Conservation (phyloP, 352 stramenopile species). For the Saprolegnia parasitica region DNA sequence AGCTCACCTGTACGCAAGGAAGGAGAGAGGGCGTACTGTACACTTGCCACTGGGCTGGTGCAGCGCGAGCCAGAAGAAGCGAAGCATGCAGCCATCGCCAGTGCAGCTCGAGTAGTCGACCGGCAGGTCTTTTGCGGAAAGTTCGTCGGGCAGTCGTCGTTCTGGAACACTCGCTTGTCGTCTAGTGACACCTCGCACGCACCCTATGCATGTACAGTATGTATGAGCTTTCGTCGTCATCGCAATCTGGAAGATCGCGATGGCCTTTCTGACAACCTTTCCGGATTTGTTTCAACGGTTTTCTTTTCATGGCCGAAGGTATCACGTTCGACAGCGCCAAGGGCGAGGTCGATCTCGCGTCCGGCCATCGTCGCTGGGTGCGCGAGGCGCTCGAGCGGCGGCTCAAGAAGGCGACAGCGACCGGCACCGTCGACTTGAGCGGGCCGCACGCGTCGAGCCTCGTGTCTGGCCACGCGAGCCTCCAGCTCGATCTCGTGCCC, state of each 20-base stretch:
- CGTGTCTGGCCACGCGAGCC: neutral
- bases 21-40: constrained; percentile 35
- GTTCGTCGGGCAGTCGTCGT: constrained; percentile 45
- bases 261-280: no score
- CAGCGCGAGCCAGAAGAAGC: constrained; percentile 43
- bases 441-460: constrained; percentile 8
- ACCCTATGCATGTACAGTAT: constrained; percentile 31
- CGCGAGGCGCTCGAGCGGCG: constrained; percentile 19
- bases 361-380: constrained; percentile 24
- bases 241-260: no score
- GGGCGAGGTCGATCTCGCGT: constrained; percentile 21
- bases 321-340: constrained; percentile 16
- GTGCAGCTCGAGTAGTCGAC: constrained; percentile 52
- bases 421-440: constrained; percentile 22
- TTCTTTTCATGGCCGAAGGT: neutral
- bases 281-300: no score
- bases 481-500: constrained; percentile 24
- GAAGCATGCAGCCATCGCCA: constrained; percentile 37
- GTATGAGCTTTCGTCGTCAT: no score
- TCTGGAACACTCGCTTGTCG: constrained; percentile 38
- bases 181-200: constrained; percentile 57
- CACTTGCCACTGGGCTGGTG: constrained; percentile 37
- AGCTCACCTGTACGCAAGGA: no score
- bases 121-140: constrained; percentile 38
- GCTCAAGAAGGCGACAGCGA: constrained; percentile 24